These are phyloP conservation scores for Phytophthora syringae DNA, from an alignment of 352 stramenopile genomes.

Conservation along the genomic window DNA sequence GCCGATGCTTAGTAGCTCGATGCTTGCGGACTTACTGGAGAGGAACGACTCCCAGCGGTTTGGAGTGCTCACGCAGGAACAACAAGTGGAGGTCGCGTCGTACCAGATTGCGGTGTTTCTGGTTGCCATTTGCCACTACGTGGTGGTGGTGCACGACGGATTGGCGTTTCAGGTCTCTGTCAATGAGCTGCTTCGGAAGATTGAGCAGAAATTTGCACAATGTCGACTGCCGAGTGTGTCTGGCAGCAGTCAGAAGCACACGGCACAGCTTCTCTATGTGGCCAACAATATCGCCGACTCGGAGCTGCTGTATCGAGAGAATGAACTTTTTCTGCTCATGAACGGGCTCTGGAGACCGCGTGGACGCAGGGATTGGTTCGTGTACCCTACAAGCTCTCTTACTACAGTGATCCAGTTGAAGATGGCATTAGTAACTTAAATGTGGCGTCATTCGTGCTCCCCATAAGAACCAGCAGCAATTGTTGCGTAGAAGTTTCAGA, in stretches of 20 bases:
- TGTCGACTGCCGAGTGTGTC: slow-evolving; percentile 71
- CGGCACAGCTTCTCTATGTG: slow-evolving; percentile 67
- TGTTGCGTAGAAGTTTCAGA: slow-evolving; percentile 2
- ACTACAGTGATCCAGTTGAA: slow-evolving; percentile 8
- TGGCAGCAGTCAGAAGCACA: slow-evolving; percentile 54
- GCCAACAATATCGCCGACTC: slow-evolving; percentile 51
- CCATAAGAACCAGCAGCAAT: slow-evolving; percentile 23
- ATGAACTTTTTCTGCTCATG: slow-evolving; percentile 43
- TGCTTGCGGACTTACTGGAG: slow-evolving; percentile 55
- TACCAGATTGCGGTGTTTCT: slow-evolving; percentile 73
- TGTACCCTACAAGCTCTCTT: slow-evolving; percentile 24
- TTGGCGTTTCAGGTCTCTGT: slow-evolving; percentile 46
- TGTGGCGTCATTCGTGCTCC: slow-evolving; percentile 25
- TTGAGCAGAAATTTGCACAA: slow-evolving; percentile 59
- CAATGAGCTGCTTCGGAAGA: slow-evolving; percentile 52
- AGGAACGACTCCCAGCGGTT: slow-evolving; percentile 62
- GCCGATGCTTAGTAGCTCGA: slow-evolving; percentile 66
- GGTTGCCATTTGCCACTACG: slow-evolving; percentile 79
- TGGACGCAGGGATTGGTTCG: slow-evolving; percentile 36
- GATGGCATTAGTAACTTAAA: slow-evolving; percentile 7
- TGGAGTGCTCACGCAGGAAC: slow-evolving; percentile 60
- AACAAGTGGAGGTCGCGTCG: slow-evolving; percentile 68
- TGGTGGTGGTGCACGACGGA: slow-evolving; percentile 66
- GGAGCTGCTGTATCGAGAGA: slow-evolving; percentile 40
- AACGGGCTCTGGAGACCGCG: slow-evolving; percentile 41